A percentile compares a stretch with the other conserved stretches of the same genome.
phyloP scores from a whole-genome alignment of 495 filamentous ascomycete species.

The Schizothecium vesticola region DNA sequence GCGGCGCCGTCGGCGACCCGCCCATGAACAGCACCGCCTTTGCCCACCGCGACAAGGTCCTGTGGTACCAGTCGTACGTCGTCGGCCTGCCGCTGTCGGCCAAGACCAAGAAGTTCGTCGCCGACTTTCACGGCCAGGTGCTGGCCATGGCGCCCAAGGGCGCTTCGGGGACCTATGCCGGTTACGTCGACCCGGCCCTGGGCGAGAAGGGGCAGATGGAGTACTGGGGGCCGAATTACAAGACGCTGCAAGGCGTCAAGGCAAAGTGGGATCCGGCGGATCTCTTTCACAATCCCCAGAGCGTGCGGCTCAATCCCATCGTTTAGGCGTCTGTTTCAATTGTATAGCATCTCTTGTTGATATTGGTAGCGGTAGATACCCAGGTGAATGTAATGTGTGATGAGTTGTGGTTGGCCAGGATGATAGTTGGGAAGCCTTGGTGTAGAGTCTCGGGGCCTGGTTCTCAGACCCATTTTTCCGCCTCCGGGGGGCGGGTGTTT shows the following conservation, averaged over 20 bases:
- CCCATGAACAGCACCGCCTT: conserved; percentile 49
- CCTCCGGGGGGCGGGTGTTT: too few species aligned
- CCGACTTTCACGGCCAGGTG: conserved; percentile 42
- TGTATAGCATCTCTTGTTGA: background rate
- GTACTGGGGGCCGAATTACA: conserved; percentile 54
- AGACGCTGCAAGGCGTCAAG: conserved; percentile 49
- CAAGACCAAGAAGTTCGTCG: conserved; percentile 43
- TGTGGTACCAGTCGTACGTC: conserved; percentile 55
- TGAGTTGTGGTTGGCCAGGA: background rate
- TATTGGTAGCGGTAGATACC: background rate
- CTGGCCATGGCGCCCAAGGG: conserved; percentile 24
- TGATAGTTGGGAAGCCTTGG: too few species aligned
- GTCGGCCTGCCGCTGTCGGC: conserved; percentile 43
- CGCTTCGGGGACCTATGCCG: conserved; percentile 55
- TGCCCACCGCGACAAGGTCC: conserved; percentile 52
- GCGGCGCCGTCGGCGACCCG: conserved; percentile 47
- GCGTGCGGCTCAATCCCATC: conserved; percentile 31
- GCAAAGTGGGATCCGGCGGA: conserved; percentile 47
- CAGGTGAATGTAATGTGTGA: background rate
- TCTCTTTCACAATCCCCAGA: conserved; percentile 62
- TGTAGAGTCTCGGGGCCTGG: too few species aligned
- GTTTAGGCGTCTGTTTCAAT: background rate
- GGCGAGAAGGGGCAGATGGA: conserved; percentile 39
- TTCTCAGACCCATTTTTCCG: too few species aligned
- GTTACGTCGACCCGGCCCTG: conserved; percentile 64